Percentiles rank a stretch among this genome's conserved stretches.
These are phyloP conservation scores for Elongisporangium prolatum DNA, from an alignment of 352 stramenopile species.

Conservation along the genomic window DNA sequence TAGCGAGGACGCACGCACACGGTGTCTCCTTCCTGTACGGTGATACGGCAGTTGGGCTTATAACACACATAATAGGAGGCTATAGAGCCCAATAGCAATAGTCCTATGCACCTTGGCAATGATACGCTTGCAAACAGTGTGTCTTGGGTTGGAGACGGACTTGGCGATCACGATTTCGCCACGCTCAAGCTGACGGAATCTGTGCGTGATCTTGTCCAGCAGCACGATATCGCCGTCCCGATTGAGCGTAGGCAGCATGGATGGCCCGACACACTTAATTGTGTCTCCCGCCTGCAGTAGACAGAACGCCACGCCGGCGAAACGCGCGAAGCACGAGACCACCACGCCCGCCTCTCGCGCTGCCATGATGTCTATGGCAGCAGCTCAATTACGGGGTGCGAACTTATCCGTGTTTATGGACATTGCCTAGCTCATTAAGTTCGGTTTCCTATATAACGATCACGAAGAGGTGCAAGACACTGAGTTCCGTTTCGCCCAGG, in stretches of 20 bases:
- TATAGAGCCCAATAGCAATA: neutral
- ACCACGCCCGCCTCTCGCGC: constrained; percentile 41
- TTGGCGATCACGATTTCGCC: constrained; percentile 89
- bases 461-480: neutral
- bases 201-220: constrained; percentile 84
- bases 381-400: neutral
- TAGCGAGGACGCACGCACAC: constrained; percentile 68
- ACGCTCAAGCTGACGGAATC: constrained; percentile 47
- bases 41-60: neutral
- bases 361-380: constrained; percentile 8
- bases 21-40: constrained; percentile 64
- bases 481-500: neutral
- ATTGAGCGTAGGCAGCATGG: constrained; percentile 90
- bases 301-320: constrained; percentile 68
- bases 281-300: constrained; percentile 66
- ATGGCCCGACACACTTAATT: constrained; percentile 86
- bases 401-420: neutral
- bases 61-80: neutral
- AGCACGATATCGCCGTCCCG: constrained; percentile 87
- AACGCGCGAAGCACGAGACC: constrained; percentile 68
- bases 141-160: constrained; percentile 75
- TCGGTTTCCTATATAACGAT: neutral
- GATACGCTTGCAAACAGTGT: constrained; percentile 90
- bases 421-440: neutral
- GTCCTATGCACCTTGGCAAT: constrained; percentile 44